A percentile compares a stretch with the other conserved stretches of the same genome.
Conservation (phyloP, 495 filamentous ascomycete species). For the Hypoxylon intermedium region DNA sequence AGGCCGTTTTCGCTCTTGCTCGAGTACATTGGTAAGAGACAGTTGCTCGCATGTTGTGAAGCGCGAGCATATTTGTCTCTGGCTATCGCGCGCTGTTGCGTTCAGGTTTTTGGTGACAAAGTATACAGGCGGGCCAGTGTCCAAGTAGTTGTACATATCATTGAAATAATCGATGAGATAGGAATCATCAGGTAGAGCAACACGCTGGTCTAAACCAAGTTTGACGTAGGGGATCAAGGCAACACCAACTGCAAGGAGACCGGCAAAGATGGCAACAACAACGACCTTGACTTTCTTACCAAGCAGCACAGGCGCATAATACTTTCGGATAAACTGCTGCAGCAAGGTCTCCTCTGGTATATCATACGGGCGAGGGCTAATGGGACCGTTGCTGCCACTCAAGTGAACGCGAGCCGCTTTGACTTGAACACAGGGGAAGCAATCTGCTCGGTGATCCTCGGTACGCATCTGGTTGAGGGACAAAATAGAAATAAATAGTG, state of each 20-base stretch:
- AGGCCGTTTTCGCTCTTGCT: slow-evolving; percentile 88
- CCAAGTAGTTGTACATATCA: slow-evolving; percentile 91
- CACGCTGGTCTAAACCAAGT: slow-evolving; percentile 90
- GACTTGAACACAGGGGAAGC: slow-evolving; percentile 85
- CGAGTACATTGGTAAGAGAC: slow-evolving; percentile 85
- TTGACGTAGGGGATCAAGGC: slow-evolving; percentile 83
- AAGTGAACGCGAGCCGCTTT: slow-evolving; percentile 64
- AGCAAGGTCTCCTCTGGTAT: slow-evolving; percentile 79
- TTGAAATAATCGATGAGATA: slow-evolving; percentile 95
- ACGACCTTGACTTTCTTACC: slow-evolving; percentile 76
- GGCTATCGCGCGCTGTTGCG: slow-evolving; percentile 71
- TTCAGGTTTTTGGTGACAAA: slow-evolving; percentile 89
- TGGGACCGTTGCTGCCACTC: slow-evolving; percentile 44
- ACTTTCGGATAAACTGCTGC: slow-evolving; percentile 84
- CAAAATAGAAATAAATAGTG: slow-evolving; percentile 92
- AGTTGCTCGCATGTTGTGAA: slow-evolving; percentile 85
- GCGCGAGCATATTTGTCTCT: slow-evolving; percentile 87
- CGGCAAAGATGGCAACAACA: slow-evolving; percentile 81
- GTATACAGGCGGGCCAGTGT: slow-evolving; percentile 91
- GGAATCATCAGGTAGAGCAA: slow-evolving; percentile 89
- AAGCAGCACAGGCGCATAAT: slow-evolving; percentile 83
- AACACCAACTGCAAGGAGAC: slow-evolving; percentile 82
- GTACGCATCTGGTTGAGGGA: slow-evolving; percentile 88
- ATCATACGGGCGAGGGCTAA: slow-evolving; percentile 60
- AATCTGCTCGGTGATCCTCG: slow-evolving; percentile 87